A percentile compares a stretch with the other conserved stretches of the same genome.
Conservation (phyloP, 2,329 filamentous ascomycete species). For the Metarhizium anisopliae region DNA sequence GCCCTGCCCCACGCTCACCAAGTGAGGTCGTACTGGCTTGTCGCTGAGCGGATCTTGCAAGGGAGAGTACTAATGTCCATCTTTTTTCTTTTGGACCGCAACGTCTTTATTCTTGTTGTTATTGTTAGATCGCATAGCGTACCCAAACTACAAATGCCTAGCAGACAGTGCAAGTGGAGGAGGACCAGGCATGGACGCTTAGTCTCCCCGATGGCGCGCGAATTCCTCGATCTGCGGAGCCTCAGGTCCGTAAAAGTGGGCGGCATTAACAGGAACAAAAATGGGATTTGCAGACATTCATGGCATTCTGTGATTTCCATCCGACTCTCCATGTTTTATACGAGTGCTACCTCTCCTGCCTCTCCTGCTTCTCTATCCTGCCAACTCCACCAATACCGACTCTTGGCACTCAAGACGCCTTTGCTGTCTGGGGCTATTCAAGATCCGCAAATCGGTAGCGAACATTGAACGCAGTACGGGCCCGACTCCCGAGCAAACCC, state of each 20-base stretch:
- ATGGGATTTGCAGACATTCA: neutral
- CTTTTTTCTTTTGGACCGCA: too few relatives aligned
- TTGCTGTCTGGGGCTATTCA: too few relatives aligned
- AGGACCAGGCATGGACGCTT: neutral
- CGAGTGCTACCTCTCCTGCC: neutral
- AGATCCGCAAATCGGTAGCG: too few relatives aligned
- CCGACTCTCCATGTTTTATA: neutral
- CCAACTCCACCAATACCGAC: neutral
- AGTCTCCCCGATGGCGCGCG: neutral
- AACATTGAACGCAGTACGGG: too few relatives aligned
- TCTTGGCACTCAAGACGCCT: neutral
- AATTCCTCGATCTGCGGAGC: constrained; percentile 3
- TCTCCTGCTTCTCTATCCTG: neutral
- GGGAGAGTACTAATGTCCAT: too few relatives aligned
- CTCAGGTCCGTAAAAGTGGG: constrained; percentile 1
- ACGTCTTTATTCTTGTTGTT: too few relatives aligned
- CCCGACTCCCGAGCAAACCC: too few relatives aligned
- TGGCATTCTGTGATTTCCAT: neutral
- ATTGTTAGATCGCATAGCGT: too few relatives aligned
- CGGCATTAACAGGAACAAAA: neutral
- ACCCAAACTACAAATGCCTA: neutral
- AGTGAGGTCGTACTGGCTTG: neutral
- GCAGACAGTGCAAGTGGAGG: neutral
- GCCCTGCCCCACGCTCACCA: neutral
- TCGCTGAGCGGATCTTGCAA: neutral